Evolutionary conservation across 495 filamentous ascomycete genomes (phyloP), one percentile per base, ranked within the genome.

Genomic region (Hypoxylon fragiforme): DNA sequence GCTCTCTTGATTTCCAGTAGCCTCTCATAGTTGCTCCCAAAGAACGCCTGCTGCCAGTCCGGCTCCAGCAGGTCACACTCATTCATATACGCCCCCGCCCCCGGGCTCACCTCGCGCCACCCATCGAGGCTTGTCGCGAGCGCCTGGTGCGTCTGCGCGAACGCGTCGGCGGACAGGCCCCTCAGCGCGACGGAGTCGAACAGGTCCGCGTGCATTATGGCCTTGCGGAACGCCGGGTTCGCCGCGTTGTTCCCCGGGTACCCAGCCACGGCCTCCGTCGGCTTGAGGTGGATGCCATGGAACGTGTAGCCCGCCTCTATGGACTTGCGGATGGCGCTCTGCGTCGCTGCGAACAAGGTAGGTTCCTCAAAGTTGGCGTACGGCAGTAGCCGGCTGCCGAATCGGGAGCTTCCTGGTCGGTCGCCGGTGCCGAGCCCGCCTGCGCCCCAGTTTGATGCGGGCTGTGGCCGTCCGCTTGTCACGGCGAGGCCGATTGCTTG

Each of bases 1-100:
- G 66, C 60, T 32, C 63, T 54, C 73, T 86, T 86, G 41, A 83
- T 75, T 19, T 50, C 18, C 14, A 73, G 54, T 21, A 84, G 60
- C 1, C 65, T 62, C 2, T 54, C 51, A 45, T 82, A 84, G 16
- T 76, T 74, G 1, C 7, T 48, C 3, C 74, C 85, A 37, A 78
- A 89, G 68, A 85, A 89, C 0, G 80, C 75, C 58, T 77, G 70
- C 42, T 84, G 79, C 70, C 81, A 88, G 41, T 84, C 63, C 0
- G 85, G 84, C 65, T 88, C 83, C 40, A 78, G 70, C n/a, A 81
- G 66, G 63, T 87, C 81, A 19, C 65, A 74, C 66, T 84, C 79
- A 36, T 74, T 78, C 0, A 73, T 20, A 28, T 82, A 82, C 0
- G 67, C 75, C 0, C 77, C 79, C 0, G 70, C 68, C 0, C 69